Evolutionary conservation across 2,329 filamentous ascomycete species (phyloP), one percentile per base, ranked within the genome.

Genomic region (Pseudocercospora cruenta): DNA sequence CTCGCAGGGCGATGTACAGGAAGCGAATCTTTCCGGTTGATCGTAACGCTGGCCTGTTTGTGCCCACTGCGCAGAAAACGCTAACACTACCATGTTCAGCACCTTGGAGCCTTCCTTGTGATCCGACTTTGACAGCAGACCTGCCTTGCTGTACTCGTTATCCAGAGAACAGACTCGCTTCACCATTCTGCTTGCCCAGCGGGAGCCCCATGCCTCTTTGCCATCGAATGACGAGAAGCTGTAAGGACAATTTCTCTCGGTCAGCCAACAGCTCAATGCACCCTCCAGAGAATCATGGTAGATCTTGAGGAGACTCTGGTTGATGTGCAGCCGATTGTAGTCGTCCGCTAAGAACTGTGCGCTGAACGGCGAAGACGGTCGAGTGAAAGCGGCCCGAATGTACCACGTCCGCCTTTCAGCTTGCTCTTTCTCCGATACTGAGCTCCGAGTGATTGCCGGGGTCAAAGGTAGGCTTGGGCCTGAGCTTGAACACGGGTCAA

Each of bases 231-330:
- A 49, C 14, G 60, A 61, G 45, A 64, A 61, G 19, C 66, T 63
- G 57, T 70, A 70, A 4, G 69, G 69, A 43, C 69, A 70, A 31
- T 69, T 69, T 22, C 67, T 39, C 36, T 70, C 67, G 0, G 63
- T 69, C 36, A 69, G 53, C 69, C 69, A 70, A 45, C 69, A 70
- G 49, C 63, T 67, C 21, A 70, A 58, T 7, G 67, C 67, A 24
- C 65, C 65, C 45, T 70, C 69, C 58, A 70, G 65, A 43, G 64
- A 67, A 47, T 70, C 69, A 36, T 67, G 67, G 36, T 70, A 70
- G 19, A 70, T 66, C 43, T 67, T 69, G 39, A 70, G 36, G 12
- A 70, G 58, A 12, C 65, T 55, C 16, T 60, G 49, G 31, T 67
- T 67, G 65, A 67, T 60, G 39, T 67, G 65, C 43, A 67, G 31